phyloP scores from a whole-genome alignment of 805 yeast species.

The Ogataea pilisensis region DNA sequence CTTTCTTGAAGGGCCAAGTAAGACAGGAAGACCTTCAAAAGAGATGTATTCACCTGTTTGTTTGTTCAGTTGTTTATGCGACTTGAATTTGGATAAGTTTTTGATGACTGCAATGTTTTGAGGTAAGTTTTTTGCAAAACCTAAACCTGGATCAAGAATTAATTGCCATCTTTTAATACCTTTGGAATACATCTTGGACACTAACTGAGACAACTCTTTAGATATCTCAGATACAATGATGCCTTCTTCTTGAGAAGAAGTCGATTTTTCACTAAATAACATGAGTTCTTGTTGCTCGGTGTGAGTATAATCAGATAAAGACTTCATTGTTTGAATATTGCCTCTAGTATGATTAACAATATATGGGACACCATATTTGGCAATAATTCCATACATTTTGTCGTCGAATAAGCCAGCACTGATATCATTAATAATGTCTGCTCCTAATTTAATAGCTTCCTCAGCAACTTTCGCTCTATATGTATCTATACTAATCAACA shows the following conservation, averaged over 20 bases:
- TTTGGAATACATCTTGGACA: slow-evolving; percentile 48
- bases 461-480: slow-evolving; percentile 74
- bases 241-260: slow-evolving; percentile 8
- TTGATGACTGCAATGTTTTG: slow-evolving; percentile 70
- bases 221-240: slow-evolving; percentile 51
- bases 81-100: slow-evolving; percentile 42
- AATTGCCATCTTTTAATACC: slow-evolving; percentile 90
- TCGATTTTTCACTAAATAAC: slow-evolving; percentile 9
- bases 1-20: slow-evolving; percentile 88
- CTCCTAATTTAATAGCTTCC: slow-evolving; percentile 67
- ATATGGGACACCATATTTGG: slow-evolving; percentile 68
- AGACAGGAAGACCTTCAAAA: slow-evolving; percentile 56
- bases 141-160: slow-evolving; percentile 90
- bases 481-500: slow-evolving; percentile 81
- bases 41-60: slow-evolving; percentile 31
- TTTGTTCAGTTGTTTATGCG: slow-evolving; percentile 33
- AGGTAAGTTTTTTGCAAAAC: slow-evolving; percentile 80
- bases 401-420: slow-evolving; percentile 74
- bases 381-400: slow-evolving; percentile 64
- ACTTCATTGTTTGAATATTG: slow-evolving; percentile 66
- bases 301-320: slow-evolving; percentile 47
- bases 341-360: slow-evolving; percentile 86
- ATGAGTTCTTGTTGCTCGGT: slow-evolving; percentile 27
- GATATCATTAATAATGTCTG: slow-evolving; percentile 88
- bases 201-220: slow-evolving; percentile 56